Percentiles rank a stretch among this genome's conserved stretches.
phyloP scores from a whole-genome alignment of 306 rosid species.

The Cicer pinnatifidum region DNA sequence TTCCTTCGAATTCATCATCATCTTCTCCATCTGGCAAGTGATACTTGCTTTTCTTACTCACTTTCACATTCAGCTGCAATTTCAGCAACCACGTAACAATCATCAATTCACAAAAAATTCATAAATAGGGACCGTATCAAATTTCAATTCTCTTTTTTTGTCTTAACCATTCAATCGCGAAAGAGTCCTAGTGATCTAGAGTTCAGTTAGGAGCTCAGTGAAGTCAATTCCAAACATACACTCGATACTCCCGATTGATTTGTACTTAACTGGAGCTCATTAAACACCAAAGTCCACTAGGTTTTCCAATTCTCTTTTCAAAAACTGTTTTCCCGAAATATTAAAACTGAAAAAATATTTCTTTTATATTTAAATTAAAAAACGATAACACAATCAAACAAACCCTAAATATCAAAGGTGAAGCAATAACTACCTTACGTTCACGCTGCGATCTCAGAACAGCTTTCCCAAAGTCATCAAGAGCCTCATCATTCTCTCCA shows the following conservation, averaged over 20 bases:
- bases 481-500: conserved; percentile 69
- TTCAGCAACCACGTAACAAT: conserved; percentile 1
- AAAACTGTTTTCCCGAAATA: background rate
- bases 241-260: too few relatives aligned
- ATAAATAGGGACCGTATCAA: too few relatives aligned
- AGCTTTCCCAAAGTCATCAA: conserved; percentile 84
- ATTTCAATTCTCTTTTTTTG: too few relatives aligned
- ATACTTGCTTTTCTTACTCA: conserved; percentile 72
- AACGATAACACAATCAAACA: background rate
- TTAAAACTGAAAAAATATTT: too few relatives aligned
- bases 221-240: too few relatives aligned
- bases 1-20: conserved; percentile 67
- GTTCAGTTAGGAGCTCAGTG: too few relatives aligned
- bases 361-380: too few relatives aligned
- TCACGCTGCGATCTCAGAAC: conserved; percentile 83
- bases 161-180: too few relatives aligned
- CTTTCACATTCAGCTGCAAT: conserved; percentile 64
- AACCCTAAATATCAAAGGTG: background rate
- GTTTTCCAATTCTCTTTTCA: background rate
- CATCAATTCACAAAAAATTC: background rate
- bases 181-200: too few relatives aligned
- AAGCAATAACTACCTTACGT: conserved; percentile 56
- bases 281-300: too few relatives aligned
- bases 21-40: conserved; percentile 88
- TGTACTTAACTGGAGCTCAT: too few relatives aligned